Evolutionary conservation across 345 rosid genomes (phyloP), one percentile per base, ranked within the genome.

Genomic region (Eucalyptus grandis): DNA sequence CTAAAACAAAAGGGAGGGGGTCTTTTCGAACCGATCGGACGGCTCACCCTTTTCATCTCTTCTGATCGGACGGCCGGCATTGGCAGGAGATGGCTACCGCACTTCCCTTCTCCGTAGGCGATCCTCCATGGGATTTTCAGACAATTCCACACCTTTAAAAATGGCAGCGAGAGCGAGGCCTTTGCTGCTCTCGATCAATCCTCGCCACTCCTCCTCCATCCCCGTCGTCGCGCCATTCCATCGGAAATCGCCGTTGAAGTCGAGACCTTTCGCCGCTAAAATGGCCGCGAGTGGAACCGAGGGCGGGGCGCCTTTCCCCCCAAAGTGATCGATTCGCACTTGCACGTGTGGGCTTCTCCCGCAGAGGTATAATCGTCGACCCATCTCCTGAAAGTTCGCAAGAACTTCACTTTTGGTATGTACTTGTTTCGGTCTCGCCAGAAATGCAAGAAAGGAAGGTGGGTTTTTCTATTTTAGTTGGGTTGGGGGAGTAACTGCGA

Each of bases 271-370:
- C 27, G 92, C 91, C 56, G 87, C 93, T 54, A 94, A 87, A 93
- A 96, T 97, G 98, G 94, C 96, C 82, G 89, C 95, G n/a, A 11
- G 81, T 88, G 93, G 65, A 88, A 44, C 96, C 69, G 91, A 86
- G 43, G 49, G 24, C 19, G 88, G 89, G 58, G 54, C 94, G 47
- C 80, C 90, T 85, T 40, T 93, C 81, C 54, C 88, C 58, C 91
- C 87, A 95, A 92, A 89, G 92, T 92, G 87, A 95, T 98, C 77
- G 99, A 98, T 92, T 95, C 99, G 16, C 99, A 98, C 93, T 94
- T 98, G 88, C 99, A 98, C 92, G 90, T 98, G 1, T 96, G 99
- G 98, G 99, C 98, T 72, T 96, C 99, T 89, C 96, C 99, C 89
- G 92, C 93, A 90, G 98, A 98, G 98, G 99, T 91, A 88, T 5